Evolutionary conservation across 768 basidiomycete genomes (phyloP), one percentile per base, ranked within the genome.

Genomic region (Exsudoporus frostii): DNA sequence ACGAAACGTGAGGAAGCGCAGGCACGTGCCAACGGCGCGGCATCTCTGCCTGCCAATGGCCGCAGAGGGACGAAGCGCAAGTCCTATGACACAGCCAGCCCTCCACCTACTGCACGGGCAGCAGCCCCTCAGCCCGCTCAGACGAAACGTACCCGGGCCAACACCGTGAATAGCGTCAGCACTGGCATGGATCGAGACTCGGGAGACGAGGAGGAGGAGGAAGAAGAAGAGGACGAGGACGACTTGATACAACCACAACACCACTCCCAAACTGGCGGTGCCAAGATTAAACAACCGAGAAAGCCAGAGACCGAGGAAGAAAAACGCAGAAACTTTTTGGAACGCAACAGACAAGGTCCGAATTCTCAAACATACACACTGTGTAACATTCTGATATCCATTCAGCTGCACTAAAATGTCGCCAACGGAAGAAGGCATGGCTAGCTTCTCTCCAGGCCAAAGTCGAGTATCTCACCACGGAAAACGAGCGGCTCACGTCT

Each of bases 351-450:
- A 64, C 97, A 98, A 82, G 96, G 96, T 98, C 25, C 19, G 54
- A 3, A 22, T 24, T 11, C 37, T 9, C 29, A 25, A 17, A n/a
- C 29, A 44, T 33, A 1, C 20, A 42, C 17, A 13, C 34, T 6
- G n/a, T 33, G 19, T 33, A 48, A 15, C 20, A 7, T 51, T 45
- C 44, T 65, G 54, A 57, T 30, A 13, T 33, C 29, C 44, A 11
- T 49, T 1, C 61, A 98, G 96, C 97, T 56, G 97, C 97, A 7
- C 84, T 98, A 60, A 98, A 98, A 74, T 99, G 97, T 73, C 92
- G 97, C 33, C 97, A 99, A 68, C 89, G 97, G 53, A 99, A 99
- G 74, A 99, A 99, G 71, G 93, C 93, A 5, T 99, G 97, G 97
- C 81, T 98, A 14, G 80, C 85, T 27, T 86, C 90, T 57, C 78